Base-by-base conservation (phyloP, 768 basidiomycete species). In the Fibroporia radiculosa region DNA sequence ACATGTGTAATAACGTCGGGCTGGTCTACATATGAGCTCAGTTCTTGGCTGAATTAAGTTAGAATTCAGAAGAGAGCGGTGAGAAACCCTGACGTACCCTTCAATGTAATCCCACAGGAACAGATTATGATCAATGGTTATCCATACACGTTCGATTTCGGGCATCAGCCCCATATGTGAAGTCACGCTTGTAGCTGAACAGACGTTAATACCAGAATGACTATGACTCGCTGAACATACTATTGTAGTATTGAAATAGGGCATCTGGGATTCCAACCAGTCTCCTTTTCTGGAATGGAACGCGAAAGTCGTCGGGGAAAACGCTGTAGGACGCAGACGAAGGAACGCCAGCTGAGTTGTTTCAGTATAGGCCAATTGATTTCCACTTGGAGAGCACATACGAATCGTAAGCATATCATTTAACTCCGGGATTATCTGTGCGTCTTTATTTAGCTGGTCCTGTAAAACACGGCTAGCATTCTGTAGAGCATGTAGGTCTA, bases 71-170 rank as follows among this genome's bases (percentile, higher is more conserved):
- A 14, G 28, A 7, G 16, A 19, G 7, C 34, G 6, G 34, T 8
- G 16, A 7, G 16, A 8, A 6, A 18, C 16, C 8, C 11, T 3
- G 16, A 69, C 84, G 45, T 53, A 95, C 93, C 92, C 90, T 54
- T 95, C 88, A 27, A 82, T 68, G 61, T 96, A 99, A 63, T 99
- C 92, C 96, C 96, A 98, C 19, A 99, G 69, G 57, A 96, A 89
- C 26, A 99, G 71, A 55, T 90, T 89, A 62, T 93, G 82, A 66
- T 97, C 92, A 47, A 95, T 85, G 8, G 90, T 85, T 51, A 97
- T 85, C 92, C 93, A 99, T 0, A 87, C 93, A 36, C 92, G 78
- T 54, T 95, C 91, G 49, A 98, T 88, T 55, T 93, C 88, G 20
- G 92, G 82, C 60, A 98, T 76, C 42, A 99, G 65, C 8, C 93